phyloP scores from a whole-genome alignment of 169 alveolate genomes.

The Amoebophrya sp. region DNA sequence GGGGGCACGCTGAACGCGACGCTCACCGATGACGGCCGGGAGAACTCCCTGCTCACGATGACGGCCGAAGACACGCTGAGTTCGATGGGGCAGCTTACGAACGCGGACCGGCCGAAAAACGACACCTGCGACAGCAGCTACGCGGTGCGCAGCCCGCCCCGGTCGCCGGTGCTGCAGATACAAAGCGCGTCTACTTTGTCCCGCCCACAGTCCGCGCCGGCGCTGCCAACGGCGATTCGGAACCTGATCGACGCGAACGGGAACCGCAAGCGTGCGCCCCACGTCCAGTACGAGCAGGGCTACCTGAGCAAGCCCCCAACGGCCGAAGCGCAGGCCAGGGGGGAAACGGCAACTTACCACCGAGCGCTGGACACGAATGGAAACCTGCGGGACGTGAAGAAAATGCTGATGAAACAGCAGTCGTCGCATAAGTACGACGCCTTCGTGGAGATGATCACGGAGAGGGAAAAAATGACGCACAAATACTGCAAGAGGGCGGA shows the following conservation, averaged over 20 bases:
- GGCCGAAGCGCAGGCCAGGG: no score
- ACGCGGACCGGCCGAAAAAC: not conserved
- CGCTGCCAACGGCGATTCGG: not conserved
- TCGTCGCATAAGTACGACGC: not conserved
- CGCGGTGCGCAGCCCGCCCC: not conserved
- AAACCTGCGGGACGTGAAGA: not conserved
- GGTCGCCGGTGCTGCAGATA: no score
- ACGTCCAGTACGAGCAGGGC: not conserved
- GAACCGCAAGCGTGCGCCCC: not conserved
- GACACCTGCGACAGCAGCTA: not conserved
- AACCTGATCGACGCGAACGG: not conserved
- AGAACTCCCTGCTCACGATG: no score
- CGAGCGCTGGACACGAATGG: not conserved
- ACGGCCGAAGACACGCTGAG: not conserved
- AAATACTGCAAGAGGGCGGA: not conserved
- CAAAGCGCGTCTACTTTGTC: no score
- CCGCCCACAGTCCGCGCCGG: not conserved
- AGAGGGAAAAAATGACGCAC: not conserved
- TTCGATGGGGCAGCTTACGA: not conserved
- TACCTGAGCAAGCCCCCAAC: not conserved
- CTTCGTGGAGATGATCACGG: not conserved
- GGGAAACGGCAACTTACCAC: not conserved
- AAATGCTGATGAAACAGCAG: not conserved
- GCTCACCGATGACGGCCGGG: no score
- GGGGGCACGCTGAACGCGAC: no score